Conservation (phyloP, 2,329 filamentous ascomycete genomes). For the Diaporthe velutina region DNA sequence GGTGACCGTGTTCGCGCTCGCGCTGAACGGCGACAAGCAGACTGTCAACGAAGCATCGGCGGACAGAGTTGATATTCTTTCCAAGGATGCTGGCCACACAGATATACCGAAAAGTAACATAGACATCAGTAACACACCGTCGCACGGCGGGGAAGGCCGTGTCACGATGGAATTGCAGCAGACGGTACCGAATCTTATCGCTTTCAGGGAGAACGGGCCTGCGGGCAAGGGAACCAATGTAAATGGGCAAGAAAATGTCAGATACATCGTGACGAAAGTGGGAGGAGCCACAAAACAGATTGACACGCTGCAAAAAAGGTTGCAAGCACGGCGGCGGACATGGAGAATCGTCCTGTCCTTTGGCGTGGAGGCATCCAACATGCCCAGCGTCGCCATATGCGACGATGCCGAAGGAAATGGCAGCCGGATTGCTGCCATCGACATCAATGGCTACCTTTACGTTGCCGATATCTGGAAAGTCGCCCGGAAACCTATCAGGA, state of each 20-base stretch:
- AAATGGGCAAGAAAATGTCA: neutral
- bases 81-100: neutral
- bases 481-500: constrained; percentile 44
- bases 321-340: constrained; percentile 58
- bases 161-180: neutral
- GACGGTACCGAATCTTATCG: neutral
- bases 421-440: constrained; percentile 63
- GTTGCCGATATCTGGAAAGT: constrained; percentile 66
- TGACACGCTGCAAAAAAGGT: constrained; percentile 47
- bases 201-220: neutral
- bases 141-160: neutral
- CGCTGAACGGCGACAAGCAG: constrained; percentile 45
- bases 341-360: constrained; percentile 65
- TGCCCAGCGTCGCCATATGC: constrained; percentile 67
- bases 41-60: neutral
- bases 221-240: no score
- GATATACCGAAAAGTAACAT: neutral
- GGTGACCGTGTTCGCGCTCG: constrained; percentile 66
- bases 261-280: neutral
- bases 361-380: constrained; percentile 56
- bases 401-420: constrained; percentile 61
- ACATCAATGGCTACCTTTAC: constrained; percentile 63
- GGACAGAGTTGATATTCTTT: neutral
- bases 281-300: neutral
- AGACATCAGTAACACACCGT: neutral